A percentile compares a stretch with the other conserved stretches of the same genome.
These are phyloP conservation scores for Solanum neorickii DNA, from an alignment of 257 asterid genomes.

Conservation along the genomic window DNA sequence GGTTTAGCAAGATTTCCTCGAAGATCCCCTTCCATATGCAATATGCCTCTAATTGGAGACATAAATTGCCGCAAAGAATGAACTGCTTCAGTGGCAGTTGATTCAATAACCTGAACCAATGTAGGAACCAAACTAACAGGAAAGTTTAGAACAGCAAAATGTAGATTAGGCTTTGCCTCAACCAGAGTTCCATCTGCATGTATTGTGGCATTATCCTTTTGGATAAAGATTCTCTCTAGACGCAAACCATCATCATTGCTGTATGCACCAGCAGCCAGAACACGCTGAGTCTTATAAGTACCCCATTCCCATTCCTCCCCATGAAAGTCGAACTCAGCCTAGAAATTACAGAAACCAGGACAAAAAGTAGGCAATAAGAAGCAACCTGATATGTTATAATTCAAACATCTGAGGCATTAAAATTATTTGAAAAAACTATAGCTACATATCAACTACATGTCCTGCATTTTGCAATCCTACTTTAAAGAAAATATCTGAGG, in stretches of 20 bases:
- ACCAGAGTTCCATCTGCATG: slow-evolving; percentile 97
- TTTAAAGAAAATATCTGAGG: not conserved
- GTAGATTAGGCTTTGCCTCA: slow-evolving; percentile 90
- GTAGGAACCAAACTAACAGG: slow-evolving; percentile 95
- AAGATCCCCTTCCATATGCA: slow-evolving; percentile 99
- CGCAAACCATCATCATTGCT: slow-evolving; percentile 96
- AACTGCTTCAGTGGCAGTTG: slow-evolving; percentile 85
- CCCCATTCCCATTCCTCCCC: slow-evolving; percentile 99
- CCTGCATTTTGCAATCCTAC: not conserved
- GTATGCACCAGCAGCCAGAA: slow-evolving; percentile 92
- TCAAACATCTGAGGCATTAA: not conserved
- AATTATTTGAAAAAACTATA: not conserved
- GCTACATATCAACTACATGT: not conserved
- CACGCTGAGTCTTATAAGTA: slow-evolving; percentile 82
- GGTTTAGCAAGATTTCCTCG: slow-evolving; percentile 94
- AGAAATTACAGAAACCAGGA: not conserved
- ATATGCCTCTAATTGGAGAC: slow-evolving; percentile 85
- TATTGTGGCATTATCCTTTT: slow-evolving; percentile 91
- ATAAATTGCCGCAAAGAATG: slow-evolving; percentile 82
- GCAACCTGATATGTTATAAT: not conserved
- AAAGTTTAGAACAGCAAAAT: slow-evolving; percentile 91
- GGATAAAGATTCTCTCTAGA: slow-evolving; percentile 90
- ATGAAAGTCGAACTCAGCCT: slow-evolving; percentile 95
- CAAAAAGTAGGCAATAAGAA: not conserved
- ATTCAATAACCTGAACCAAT: slow-evolving; percentile 81